Conservation (phyloP, 441 rosid species). For the Gossypium davidsonii region DNA sequence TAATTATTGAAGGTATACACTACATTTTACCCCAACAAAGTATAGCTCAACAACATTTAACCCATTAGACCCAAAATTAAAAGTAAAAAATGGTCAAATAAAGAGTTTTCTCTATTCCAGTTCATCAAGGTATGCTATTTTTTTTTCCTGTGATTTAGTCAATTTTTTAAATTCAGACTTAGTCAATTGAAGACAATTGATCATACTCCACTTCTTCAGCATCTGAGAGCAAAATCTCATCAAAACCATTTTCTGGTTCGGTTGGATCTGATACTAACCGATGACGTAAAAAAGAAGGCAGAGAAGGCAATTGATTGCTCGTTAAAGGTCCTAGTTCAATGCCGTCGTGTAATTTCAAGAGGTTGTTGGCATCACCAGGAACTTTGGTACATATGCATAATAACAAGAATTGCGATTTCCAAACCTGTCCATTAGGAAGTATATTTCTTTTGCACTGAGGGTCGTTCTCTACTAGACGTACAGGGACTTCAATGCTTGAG, state of each 20-base stretch:
- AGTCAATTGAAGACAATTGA: constrained; percentile 76
- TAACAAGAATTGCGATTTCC: constrained; percentile 70
- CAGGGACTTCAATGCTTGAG: constrained; percentile 64
- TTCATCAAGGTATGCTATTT: too few species aligned
- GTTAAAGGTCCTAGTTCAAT: constrained; percentile 53
- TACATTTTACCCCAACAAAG: neutral
- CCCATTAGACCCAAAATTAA: neutral
- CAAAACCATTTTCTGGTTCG: constrained; percentile 47
- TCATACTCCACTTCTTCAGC: constrained; percentile 67
- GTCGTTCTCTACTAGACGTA: constrained; percentile 77
- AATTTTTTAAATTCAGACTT: constrained; percentile 68
- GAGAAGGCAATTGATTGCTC: constrained; percentile 52
- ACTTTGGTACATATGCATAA: constrained; percentile 65
- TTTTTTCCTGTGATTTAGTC: constrained; percentile 40
- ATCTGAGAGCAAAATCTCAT: constrained; percentile 40
- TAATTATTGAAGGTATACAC: neutral
- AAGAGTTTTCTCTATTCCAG: neutral
- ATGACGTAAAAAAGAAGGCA: constrained; percentile 66
- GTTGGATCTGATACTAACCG: constrained; percentile 38
- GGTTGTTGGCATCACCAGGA: constrained; percentile 59
- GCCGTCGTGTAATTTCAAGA: constrained; percentile 56
- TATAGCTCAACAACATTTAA: neutral
- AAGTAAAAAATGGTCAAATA: neutral
- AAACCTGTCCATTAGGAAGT: constrained; percentile 77
- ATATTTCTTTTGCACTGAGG: constrained; percentile 50